A percentile compares a stretch with the other conserved stretches of the same genome.
Evolutionary conservation across 768 basidiomycete genomes (phyloP).

Genomic region (Tricholoma sp.): DNA sequence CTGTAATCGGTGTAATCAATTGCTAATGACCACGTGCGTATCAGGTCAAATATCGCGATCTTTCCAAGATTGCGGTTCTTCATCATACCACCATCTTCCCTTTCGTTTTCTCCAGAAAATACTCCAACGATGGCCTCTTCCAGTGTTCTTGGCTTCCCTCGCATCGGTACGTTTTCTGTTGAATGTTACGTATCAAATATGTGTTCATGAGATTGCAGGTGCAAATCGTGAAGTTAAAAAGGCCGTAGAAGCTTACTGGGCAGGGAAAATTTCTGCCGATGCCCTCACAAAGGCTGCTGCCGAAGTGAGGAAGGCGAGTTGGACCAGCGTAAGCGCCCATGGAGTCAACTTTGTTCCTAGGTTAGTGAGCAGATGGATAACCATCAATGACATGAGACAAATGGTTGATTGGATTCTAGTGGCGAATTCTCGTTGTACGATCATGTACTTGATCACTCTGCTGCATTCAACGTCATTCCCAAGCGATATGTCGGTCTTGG

Average conservation of each 20-base stretch:
- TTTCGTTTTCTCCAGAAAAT: constrained; percentile 12
- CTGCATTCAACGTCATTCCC: constrained; percentile 95
- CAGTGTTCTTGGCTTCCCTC: constrained; percentile 89
- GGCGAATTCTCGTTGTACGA: constrained; percentile 99
- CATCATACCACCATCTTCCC: constrained; percentile 26
- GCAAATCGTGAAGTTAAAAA: constrained; percentile 95
- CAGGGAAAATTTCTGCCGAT: constrained; percentile 80
- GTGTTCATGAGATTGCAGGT: constrained; percentile 39
- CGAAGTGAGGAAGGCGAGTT: constrained; percentile 83
- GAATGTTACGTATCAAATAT: neutral
- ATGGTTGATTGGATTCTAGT: constrained; percentile 37
- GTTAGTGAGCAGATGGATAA: constrained; percentile 42
- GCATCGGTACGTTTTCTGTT: constrained; percentile 57
- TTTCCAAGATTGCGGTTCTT: constrained; percentile 16
- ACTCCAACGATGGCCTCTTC: constrained; percentile 65
- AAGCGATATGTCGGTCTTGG: constrained; percentile 86
- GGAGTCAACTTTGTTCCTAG: constrained; percentile 91
- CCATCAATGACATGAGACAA: constrained; percentile 13
- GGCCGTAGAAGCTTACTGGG: constrained; percentile 99
- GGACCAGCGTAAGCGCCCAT: constrained; percentile 77
- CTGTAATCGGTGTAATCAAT: neutral
- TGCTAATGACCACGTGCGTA: constrained; percentile 28
- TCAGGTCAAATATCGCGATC: constrained; percentile 26
- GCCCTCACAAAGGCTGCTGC: constrained; percentile 86
- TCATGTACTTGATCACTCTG: constrained; percentile 96